Evolutionary conservation across 1,284 basidiomycete genomes (phyloP).

Genomic region (Sphaerobolus stellatus): DNA sequence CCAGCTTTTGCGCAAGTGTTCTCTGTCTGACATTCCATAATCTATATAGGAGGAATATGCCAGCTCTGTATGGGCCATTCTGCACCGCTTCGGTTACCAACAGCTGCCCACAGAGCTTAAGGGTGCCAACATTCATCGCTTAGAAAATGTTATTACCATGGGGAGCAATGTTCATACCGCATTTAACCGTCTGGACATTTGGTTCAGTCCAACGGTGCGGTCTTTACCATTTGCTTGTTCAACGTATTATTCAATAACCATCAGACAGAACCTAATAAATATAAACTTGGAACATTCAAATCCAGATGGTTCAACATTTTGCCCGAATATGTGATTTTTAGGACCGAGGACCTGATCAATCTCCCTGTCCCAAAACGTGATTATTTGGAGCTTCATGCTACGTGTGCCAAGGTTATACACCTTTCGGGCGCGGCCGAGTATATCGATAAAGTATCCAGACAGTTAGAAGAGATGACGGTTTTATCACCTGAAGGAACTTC

Average conservation of each 20-base stretch:
- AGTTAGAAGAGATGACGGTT: conserved; percentile 32
- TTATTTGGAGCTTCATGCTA: conserved; percentile 34
- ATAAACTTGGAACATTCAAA: neutral
- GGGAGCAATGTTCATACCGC: conserved; percentile 15
- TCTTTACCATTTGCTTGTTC: neutral
- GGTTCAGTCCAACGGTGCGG: conserved; percentile 31
- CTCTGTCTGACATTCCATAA: no score
- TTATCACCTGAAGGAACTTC: conserved; percentile 28
- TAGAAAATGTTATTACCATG: conserved; percentile 35
- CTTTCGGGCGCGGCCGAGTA: conserved; percentile 36
- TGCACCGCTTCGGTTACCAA: conserved; percentile 19
- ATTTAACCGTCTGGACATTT: conserved; percentile 29
- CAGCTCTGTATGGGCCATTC: conserved; percentile 16
- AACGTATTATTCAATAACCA: neutral
- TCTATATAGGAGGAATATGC: conserved; percentile 15
- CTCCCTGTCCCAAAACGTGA: conserved; percentile 8
- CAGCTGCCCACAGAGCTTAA: conserved; percentile 19
- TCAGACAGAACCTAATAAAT: neutral
- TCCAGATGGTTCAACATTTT: neutral
- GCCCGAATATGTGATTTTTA: neutral
- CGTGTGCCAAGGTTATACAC: conserved; percentile 36
- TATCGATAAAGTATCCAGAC: conserved; percentile 29
- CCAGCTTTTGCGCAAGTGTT: neutral
- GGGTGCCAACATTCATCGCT: conserved; percentile 27
- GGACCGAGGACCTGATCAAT: neutral